Conservation (phyloP, 2,329 filamentous ascomycete genomes). For the Eurotiales sp. region DNA sequence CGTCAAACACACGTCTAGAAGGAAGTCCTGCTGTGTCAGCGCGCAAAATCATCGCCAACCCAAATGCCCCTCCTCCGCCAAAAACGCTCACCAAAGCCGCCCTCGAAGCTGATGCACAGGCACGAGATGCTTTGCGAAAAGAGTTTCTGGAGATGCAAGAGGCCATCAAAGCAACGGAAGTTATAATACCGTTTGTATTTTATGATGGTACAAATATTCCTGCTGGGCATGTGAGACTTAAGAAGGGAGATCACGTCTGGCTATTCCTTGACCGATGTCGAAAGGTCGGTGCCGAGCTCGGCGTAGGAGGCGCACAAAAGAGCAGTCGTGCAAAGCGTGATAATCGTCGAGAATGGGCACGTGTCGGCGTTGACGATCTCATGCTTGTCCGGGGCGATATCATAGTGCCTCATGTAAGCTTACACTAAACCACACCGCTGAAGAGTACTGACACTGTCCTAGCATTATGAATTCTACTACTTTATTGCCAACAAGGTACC, state of each 20-base stretch:
- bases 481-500: conserved; percentile 74
- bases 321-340: conserved; percentile 49
- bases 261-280: conserved; percentile 86
- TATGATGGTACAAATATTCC: conserved; percentile 92
- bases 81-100: conserved; percentile 73
- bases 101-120: conserved; percentile 72
- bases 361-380: conserved; percentile 90
- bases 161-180: conserved; percentile 80
- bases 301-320: conserved; percentile 61
- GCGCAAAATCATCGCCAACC: conserved; percentile 42
- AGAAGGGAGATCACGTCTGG: conserved; percentile 92
- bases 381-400: conserved; percentile 87
- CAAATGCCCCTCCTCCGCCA: conserved; percentile 53
- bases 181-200: conserved; percentile 91
- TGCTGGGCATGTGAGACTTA: conserved; percentile 77
- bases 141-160: conserved; percentile 83
- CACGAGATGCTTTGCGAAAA: conserved; percentile 68
- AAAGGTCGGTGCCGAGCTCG: conserved; percentile 81
- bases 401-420: conserved; percentile 85
- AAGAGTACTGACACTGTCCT: conserved; percentile 15
- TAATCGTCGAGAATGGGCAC: conserved; percentile 77
- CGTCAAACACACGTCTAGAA: conserved; percentile 34
- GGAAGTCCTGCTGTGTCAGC: conserved; percentile 24
- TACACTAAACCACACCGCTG: neutral
- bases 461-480: conserved; percentile 98